Evolutionary conservation across 1,139 yeast genomes (phyloP), one percentile per base, ranked within the genome.

Genomic region (Candida sp.): DNA sequence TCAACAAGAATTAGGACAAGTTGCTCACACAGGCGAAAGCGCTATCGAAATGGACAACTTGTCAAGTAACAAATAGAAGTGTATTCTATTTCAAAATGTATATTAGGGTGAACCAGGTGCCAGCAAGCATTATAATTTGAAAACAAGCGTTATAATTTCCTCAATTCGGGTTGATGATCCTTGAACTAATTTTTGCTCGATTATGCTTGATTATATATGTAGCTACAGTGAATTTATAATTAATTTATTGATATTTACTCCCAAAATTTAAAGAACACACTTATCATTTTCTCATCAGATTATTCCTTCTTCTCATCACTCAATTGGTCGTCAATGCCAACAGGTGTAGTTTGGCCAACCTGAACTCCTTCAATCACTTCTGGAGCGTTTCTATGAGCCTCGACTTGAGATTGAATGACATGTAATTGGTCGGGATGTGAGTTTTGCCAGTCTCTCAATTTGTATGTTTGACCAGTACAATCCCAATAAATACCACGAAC

Each of bases 401-500:
- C 60, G 9, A 82, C 71, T 64, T 82, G 88, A 30, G 83, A 75
- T 57, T 73, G 74, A 21, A 84, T 86, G 19, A 82, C 84, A 57
- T 84, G 90, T 52, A 86, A 60, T 49, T 81, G 73, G 49, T 84
- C 90, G 2, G 91, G 91, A 53, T 86, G 77, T 3, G 66, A 63
- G 23, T 72, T 59, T 61, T 87, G 95, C 91, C 95, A 87, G 53
- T 75, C 84, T 51, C 76, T 73, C 46, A 87, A 69, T 63, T 87
- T 87, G 61, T 78, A 62, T 2, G 83, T 65, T 64, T 87, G 93
- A 21, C 96, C 96, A 27, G 86, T 71, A 40, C 77, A 52, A 59
- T 88, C 96, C 96, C 96, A 87, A 63, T 83, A 87, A 33, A 87
- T 75, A 40, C 95, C 96, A 56, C 95, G 78, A 22, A 74, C 55